Evolutionary conservation across 179 eudicot genomes (phyloP), one percentile per base, ranked within the genome.

Genomic region (Kewa caespitosa): DNA sequence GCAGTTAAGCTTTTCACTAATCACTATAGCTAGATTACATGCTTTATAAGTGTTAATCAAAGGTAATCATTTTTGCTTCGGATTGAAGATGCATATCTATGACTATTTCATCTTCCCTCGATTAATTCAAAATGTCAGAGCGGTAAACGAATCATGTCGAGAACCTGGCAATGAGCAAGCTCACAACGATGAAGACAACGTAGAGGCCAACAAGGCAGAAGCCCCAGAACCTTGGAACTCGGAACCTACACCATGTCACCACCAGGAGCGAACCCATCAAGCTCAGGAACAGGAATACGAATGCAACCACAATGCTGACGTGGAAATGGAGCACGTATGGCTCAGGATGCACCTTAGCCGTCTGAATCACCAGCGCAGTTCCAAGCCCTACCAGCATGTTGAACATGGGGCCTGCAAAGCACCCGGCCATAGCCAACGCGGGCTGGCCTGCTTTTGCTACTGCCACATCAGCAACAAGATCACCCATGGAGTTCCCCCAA

Each of bases 351-450:
- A 89, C 85, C 54, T 81, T 78, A 30, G 90, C 89, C 1, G 92
- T 93, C 81, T 95, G 88, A 64, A 86, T 85, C 52, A 93, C 94
- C 73, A 93, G 83, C 78, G 93, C 98, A 8, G 89, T 86, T 32
- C 99, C 99, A 12, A 95, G 94, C 75, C 98, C 99, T 66, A 91
- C 85, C 38, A 95, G 83, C 99, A 95, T 95, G 78, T 95, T 95
- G 72, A 93, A 95, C 99, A 95, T 95, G 27, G 99, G 99, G 20
- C 99, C 88, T 0, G 99, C 99, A 82, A 93, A 95, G 86, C 99
- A 95, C 3, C 98, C 99, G 0, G 99, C 99, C 99, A 95, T 95
- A 41, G 98, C 99, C 83, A 93, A 85, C n/a, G 98, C 97, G 0
- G 99, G 99, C 87, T 93, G 99, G 46, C 98, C 99, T 8, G 99